phyloP scores from a whole-genome alignment of 805 yeast genomes.

The Zygoascus ofunaensis region DNA sequence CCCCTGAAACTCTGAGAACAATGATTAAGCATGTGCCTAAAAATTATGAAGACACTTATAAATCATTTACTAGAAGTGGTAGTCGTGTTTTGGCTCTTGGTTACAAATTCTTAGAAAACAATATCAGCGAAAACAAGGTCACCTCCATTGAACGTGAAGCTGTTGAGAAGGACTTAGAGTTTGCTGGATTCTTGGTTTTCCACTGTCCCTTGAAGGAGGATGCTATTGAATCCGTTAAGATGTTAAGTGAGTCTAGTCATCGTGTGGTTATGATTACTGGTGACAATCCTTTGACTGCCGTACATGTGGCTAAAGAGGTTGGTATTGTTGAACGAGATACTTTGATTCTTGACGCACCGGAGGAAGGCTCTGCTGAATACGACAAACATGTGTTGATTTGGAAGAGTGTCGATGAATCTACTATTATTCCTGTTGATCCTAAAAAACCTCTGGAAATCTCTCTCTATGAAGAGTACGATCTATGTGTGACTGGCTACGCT shows the following conservation, averaged over 20 bases:
- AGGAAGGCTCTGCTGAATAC: conserved; percentile 47
- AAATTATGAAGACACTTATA: conserved; percentile 74
- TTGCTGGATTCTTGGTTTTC: conserved; percentile 93
- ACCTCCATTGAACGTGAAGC: conserved; percentile 61
- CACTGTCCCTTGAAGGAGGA: conserved; percentile 94
- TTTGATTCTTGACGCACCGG: conserved; percentile 78
- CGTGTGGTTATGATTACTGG: conserved; percentile 98
- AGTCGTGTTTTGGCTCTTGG: conserved; percentile 96
- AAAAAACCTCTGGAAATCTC: conserved; percentile 44
- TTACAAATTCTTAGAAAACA: conserved; percentile 57
- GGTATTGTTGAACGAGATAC: conserved; percentile 76
- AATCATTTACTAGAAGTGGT: conserved; percentile 88
- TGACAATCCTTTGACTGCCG: conserved; percentile 96
- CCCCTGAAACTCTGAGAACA: conserved; percentile 86
- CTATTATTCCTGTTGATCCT: conserved; percentile 57
- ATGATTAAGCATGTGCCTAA: conserved; percentile 67
- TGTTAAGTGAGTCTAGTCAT: conserved; percentile 92
- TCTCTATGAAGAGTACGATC: conserved; percentile 60
- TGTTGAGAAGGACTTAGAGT: conserved; percentile 63
- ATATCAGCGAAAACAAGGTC: conserved; percentile 40
- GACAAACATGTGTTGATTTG: conserved; percentile 56
- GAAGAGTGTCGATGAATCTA: conserved; percentile 76
- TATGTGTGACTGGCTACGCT: conserved; percentile 92
- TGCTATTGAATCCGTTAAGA: conserved; percentile 80
- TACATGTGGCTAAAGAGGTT: conserved; percentile 93